phyloP scores from a whole-genome alignment of 352 stramenopile genomes.

The Peronospora tabacina region DNA sequence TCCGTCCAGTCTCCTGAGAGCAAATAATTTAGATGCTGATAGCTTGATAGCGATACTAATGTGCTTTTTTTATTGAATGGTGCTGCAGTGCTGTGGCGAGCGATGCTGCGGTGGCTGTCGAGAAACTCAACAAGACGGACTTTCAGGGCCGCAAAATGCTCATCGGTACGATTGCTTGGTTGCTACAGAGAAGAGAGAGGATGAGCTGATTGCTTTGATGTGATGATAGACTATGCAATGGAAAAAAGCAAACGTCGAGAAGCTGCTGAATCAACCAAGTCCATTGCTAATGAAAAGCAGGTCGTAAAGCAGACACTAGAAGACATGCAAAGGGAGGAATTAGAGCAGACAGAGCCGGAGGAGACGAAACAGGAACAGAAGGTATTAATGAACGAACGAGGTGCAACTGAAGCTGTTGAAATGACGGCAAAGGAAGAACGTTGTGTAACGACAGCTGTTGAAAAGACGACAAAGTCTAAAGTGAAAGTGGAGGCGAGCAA shows the following conservation, averaged over 20 bases:
- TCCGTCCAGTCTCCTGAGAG: constrained; percentile 28
- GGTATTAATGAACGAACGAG: constrained; percentile 10
- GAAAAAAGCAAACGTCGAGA: constrained; percentile 50
- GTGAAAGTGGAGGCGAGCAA: constrained; percentile 13
- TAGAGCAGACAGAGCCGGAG: constrained; percentile 10
- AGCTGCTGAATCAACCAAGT: constrained; percentile 14
- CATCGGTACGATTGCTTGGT: constrained; percentile 43
- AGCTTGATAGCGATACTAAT: background rate
- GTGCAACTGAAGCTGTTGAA: background rate
- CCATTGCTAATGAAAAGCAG: constrained; percentile 6
- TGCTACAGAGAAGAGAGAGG: background rate
- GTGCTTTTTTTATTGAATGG: background rate
- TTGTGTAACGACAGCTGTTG: constrained; percentile 11
- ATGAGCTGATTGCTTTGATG: constrained; percentile 2
- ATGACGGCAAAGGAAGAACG: constrained; percentile 28
- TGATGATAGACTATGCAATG: constrained; percentile 49
- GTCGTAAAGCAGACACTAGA: constrained; percentile 13
- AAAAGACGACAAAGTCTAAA: constrained; percentile 10
- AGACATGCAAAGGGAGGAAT: constrained; percentile 17
- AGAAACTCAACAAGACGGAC: constrained; percentile 69
- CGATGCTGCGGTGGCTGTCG: constrained; percentile 58
- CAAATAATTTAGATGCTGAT: background rate
- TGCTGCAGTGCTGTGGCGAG: constrained; percentile 55
- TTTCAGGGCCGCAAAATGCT: constrained; percentile 76
- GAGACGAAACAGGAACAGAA: constrained; percentile 9